phyloP scores from a whole-genome alignment of 257 asterid species.

The Parsonsia alboflavescens region DNA sequence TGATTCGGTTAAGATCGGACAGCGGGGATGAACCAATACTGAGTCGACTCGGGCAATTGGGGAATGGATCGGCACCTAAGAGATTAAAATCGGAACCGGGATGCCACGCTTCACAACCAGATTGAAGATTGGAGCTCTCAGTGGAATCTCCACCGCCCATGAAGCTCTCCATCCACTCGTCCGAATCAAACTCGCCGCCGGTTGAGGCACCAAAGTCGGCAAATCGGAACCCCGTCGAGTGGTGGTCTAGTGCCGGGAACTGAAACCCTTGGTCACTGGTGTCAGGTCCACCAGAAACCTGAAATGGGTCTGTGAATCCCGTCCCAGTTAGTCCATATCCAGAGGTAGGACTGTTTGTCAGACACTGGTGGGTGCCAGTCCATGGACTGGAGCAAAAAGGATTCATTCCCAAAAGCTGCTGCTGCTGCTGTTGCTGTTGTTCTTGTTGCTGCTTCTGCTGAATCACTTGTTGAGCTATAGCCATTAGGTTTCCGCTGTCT shows the following conservation, averaged over 20 bases:
- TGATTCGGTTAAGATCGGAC: slow-evolving; percentile 60
- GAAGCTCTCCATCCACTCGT: slow-evolving; percentile 96
- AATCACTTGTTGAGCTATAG: slow-evolving; percentile 93
- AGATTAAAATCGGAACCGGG: slow-evolving; percentile 39
- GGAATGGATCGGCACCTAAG: slow-evolving; percentile 55
- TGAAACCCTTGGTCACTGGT: slow-evolving; percentile 56
- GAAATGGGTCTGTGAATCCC: slow-evolving; percentile 72
- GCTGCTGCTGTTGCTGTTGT: slow-evolving; percentile 64
- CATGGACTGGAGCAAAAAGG: slow-evolving; percentile 56
- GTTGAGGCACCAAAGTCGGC: slow-evolving; percentile 52
- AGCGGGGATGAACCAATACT: slow-evolving; percentile 42
- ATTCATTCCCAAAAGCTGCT: slow-evolving; percentile 37
- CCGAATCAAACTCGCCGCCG: slow-evolving; percentile 83
- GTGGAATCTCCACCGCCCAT: slow-evolving; percentile 83
- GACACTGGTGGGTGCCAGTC: slow-evolving; percentile 27
- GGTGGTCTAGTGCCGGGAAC: slow-evolving; percentile 60
- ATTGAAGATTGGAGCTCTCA: slow-evolving; percentile 51
- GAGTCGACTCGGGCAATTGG: slow-evolving; percentile 35
- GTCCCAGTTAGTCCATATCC: slow-evolving; percentile 40
- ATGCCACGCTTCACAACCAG: slow-evolving; percentile 77
- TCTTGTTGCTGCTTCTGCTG: slow-evolving; percentile 92
- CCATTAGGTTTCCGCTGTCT: slow-evolving; percentile 98
- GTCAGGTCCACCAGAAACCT: slow-evolving; percentile 44
- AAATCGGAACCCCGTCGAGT: slow-evolving; percentile 48
- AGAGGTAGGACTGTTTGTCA: slow-evolving; percentile 34